Base-by-base conservation (phyloP, 2,329 filamentous ascomycete genomes). In the Hysterium pulicare region DNA sequence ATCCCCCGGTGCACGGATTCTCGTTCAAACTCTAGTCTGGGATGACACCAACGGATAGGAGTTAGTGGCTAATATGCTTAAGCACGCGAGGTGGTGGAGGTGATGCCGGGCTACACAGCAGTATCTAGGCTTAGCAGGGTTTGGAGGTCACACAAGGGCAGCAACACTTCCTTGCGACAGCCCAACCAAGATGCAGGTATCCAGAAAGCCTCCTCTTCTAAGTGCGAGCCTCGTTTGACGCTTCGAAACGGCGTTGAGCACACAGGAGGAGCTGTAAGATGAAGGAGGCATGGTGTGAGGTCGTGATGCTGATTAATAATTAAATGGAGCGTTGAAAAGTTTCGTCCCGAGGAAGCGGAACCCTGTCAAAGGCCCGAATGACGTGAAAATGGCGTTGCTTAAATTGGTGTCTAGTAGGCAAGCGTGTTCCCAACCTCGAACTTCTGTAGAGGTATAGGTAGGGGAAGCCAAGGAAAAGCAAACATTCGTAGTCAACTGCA, bases 91-190 rank as follows among this genome's bases (percentile, higher is more conserved):
- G 28, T 49, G 45, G 50, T 53, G 53, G 55, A 54, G 53, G 55
- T 16, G 49, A 49, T 48, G 41, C 13, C 36, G 60, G 58, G 53
- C 49, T 50, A 49, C 59, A 62, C 61, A 43, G 56, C 57, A 63
- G 55, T 54, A 53, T 58, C 48, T 49, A 55, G 51, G 44, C 48
- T 54, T 59, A 55, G 59, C 51, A 59, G 61, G 59, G 52, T 41
- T 34, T 10, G 16, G 32, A 34, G 36, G 35, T 17, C 16, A 40
- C 44, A 54, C 48, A 20, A 35, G 32, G 41, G 37, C 20, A 30
- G n/a, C n/a, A n/a, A n/a, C n/a, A n/a, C n/a, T n/a, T n/a, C n/a
- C n/a, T n/a, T n/a, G n/a, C n/a, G n/a, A n/a, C n/a, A n/a, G n/a
- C n/a, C n/a, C n/a, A n/a, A n/a, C n/a, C n/a, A n/a, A n/a, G n/a